phyloP scores from a whole-genome alignment of 441 rosid species.

The Omphalea diandra region DNA sequence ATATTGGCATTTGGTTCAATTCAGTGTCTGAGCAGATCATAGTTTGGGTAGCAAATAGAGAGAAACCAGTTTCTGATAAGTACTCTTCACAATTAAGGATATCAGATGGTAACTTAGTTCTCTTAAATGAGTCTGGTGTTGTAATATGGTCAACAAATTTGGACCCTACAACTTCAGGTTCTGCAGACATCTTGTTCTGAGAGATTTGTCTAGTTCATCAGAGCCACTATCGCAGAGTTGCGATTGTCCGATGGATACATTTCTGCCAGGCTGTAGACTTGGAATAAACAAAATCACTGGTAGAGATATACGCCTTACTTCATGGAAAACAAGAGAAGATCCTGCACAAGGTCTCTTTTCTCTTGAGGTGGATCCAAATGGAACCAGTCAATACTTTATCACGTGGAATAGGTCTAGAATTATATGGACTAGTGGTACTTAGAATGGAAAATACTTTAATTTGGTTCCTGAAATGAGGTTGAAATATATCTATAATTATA shows the following conservation, averaged over 20 bases:
- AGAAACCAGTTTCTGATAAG: conserved; percentile 22
- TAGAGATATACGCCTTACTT: conserved; percentile 35
- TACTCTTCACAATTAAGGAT: conserved; percentile 28
- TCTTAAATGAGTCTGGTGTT: conserved; percentile 33
- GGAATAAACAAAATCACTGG: conserved; percentile 37
- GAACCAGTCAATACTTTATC: conserved; percentile 37
- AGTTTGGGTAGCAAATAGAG: conserved; percentile 51
- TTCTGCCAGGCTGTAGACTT: conserved; percentile 64
- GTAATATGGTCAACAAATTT: conserved; percentile 52
- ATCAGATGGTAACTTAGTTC: conserved; percentile 38
- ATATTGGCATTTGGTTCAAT: conserved; percentile 46
- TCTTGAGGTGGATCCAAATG: conserved; percentile 48
- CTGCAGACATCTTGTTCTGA: conserved; percentile 44
- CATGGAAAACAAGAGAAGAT: conserved; percentile 53
- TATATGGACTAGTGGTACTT: conserved; percentile 61
- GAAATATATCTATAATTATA: conserved; percentile 48
- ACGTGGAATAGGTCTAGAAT: conserved; percentile 34
- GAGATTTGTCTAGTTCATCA: conserved; percentile 29
- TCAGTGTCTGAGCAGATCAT: conserved; percentile 28
- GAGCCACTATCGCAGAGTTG: conserved; percentile 54
- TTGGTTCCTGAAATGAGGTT: conserved; percentile 47
- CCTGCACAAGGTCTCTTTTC: conserved; percentile 68
- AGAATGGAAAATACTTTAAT: conserved; percentile 41
- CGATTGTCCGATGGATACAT: conserved; percentile 49
- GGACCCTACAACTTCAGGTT: conserved; percentile 27